Conservation (phyloP, 495 filamentous ascomycete species). For the Sordaria brevicollis region DNA sequence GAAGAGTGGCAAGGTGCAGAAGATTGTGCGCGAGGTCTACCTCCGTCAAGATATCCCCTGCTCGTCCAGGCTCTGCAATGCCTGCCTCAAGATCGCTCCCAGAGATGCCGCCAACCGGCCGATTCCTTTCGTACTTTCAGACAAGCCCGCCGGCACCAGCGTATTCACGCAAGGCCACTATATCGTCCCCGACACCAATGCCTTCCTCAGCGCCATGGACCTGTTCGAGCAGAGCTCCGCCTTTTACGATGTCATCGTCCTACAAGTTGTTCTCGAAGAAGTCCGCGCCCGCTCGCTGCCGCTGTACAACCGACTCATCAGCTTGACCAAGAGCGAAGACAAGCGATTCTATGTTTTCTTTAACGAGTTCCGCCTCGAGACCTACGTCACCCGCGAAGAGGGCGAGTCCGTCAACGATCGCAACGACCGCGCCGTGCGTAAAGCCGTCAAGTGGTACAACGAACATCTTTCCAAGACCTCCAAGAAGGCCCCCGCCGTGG, state of each 20-base stretch:
- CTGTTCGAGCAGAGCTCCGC: conserved; percentile 83
- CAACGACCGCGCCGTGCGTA: conserved; percentile 85
- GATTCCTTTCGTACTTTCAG: conserved; percentile 75
- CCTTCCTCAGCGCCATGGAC: conserved; percentile 90
- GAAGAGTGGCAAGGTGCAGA: conserved; percentile 91
- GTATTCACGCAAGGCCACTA: conserved; percentile 82
- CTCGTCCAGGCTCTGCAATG: conserved; percentile 77
- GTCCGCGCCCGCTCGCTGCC: conserved; percentile 87
- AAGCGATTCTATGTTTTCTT: conserved; percentile 98
- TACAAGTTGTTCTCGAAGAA: conserved; percentile 95
- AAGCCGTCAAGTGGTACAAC: conserved; percentile 80
- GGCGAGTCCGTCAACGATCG: conserved; percentile 93
- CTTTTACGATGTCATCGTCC: conserved; percentile 89
- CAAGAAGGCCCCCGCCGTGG: conserved; percentile 59
- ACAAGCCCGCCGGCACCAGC: conserved; percentile 72
- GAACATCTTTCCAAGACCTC: conserved; percentile 60
- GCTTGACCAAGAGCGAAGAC: conserved; percentile 83
- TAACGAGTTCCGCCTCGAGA: conserved; percentile 94
- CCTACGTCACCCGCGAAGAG: conserved; percentile 60
- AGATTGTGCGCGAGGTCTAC: conserved; percentile 95
- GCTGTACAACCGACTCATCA: conserved; percentile 85
- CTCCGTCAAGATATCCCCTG: conserved; percentile 94
- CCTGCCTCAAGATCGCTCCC: conserved; percentile 60
- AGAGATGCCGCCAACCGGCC: conserved; percentile 66
- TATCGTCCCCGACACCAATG: conserved; percentile 92